phyloP scores from a whole-genome alignment of 2,329 filamentous ascomycete species.

The Penicillium capsulatum region DNA sequence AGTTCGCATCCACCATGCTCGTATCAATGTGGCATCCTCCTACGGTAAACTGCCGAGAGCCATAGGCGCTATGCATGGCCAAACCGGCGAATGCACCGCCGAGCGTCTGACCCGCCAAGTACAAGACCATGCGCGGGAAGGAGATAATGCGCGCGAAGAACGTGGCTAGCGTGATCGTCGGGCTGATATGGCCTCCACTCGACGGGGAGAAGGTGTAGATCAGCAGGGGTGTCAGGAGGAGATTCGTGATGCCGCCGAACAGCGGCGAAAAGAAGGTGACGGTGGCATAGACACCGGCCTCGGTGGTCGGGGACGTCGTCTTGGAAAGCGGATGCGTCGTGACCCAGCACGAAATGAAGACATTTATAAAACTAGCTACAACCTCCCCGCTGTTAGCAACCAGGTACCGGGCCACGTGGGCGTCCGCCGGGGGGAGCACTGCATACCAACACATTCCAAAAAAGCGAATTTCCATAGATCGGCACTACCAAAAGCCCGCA shows the following conservation, averaged over 20 bases:
- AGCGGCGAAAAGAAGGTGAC: constrained; percentile 29
- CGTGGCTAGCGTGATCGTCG: constrained; percentile 51
- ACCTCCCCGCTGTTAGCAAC: background rate
- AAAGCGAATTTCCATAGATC: constrained; percentile 42
- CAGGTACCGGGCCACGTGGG: too few relatives aligned
- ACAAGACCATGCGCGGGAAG: constrained; percentile 47
- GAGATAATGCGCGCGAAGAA: constrained; percentile 50
- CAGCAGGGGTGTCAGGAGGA: constrained; percentile 44
- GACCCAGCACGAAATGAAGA: constrained; percentile 25
- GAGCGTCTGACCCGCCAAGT: constrained; percentile 45
- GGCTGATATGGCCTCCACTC: constrained; percentile 53
- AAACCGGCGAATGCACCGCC: constrained; percentile 47
- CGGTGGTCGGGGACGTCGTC: constrained; percentile 8
- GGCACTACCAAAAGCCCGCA: constrained; percentile 31
- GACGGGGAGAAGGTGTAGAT: constrained; percentile 49
- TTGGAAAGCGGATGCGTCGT: constrained; percentile 17
- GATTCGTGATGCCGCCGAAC: constrained; percentile 40
- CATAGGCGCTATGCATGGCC: constrained; percentile 34
- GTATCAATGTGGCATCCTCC: constrained; percentile 41
- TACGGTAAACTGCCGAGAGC: constrained; percentile 28
- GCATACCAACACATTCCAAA: constrained; percentile 38
- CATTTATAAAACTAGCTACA: constrained; percentile 27
- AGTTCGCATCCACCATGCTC: constrained; percentile 32
- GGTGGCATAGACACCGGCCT: constrained; percentile 29
- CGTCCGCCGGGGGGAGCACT: too few relatives aligned